Evolutionary conservation across 1,139 yeast species (phyloP).

Genomic region (Yamadazyma taylorii): DNA sequence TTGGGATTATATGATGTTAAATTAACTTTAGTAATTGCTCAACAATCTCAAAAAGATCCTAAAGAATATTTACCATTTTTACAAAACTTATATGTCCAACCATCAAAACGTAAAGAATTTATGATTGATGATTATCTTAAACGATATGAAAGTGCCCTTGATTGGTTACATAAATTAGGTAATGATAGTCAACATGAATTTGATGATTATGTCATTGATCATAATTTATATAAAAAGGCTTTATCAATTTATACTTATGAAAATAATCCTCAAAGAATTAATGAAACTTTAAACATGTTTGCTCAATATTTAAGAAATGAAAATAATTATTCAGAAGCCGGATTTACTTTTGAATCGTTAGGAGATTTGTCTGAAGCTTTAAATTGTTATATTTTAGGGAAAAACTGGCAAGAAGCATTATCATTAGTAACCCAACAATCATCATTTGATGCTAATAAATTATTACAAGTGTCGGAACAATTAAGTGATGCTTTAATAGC

Average conservation of each 20-base stretch:
- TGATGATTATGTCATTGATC: slow-evolving; percentile 67
- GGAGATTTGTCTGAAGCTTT: slow-evolving; percentile 59
- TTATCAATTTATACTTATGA: slow-evolving; percentile 63
- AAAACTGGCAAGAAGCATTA: slow-evolving; percentile 85
- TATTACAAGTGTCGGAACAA: slow-evolving; percentile 50
- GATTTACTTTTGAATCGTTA: slow-evolving; percentile 71
- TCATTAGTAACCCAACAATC: slow-evolving; percentile 51
- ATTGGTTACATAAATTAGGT: slow-evolving; percentile 59
- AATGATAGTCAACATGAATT: slow-evolving; percentile 55
- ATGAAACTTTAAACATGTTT: slow-evolving; percentile 55
- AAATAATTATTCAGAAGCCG: slow-evolving; percentile 71
- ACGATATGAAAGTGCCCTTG: slow-evolving; percentile 65
- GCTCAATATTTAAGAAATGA: slow-evolving; percentile 60
- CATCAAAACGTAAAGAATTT: slow-evolving; percentile 66
- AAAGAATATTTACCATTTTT: slow-evolving; percentile 93
- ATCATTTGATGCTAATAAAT: slow-evolving; percentile 33
- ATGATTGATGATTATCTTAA: slow-evolving; percentile 79
- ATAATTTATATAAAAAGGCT: slow-evolving; percentile 72
- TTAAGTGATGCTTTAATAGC: slow-evolving; percentile 62
- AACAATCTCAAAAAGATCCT: slow-evolving; percentile 96
- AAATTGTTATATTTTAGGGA: slow-evolving; percentile 65
- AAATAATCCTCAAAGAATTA: slow-evolving; percentile 41
- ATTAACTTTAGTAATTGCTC: slow-evolving; percentile 81
- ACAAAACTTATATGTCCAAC: slow-evolving; percentile 71
- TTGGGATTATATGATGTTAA: slow-evolving; percentile 82